Base-by-base conservation (phyloP, 1,139 yeast species). In the Blastobotrys serpentis region DNA sequence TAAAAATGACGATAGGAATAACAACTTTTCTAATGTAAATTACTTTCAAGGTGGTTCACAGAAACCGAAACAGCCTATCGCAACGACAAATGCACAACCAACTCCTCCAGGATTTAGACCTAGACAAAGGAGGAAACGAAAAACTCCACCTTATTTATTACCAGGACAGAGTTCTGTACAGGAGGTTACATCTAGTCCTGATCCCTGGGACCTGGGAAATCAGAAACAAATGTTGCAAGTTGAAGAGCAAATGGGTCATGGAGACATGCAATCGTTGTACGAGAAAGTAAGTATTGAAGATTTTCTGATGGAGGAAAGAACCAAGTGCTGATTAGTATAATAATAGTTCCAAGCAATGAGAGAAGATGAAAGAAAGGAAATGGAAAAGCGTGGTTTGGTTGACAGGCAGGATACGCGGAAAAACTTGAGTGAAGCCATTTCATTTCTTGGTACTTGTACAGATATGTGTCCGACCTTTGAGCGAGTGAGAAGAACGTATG, bases 391-490 rank as follows among this genome's bases (percentile, higher is more conserved):
- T 47, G 95, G 96, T 0, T 71, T 89, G 10, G 97, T 94, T 2
- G 98, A 94, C 66, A 86, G 84, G 37, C 96, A 89, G 56, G 89
- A 88, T 56, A 81, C 79, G 1, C 80, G 89, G 41, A 89, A 90
- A 64, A 82, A 84, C 51, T 73, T 94, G 26, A 82, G 79, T 52
- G 96, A 90, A 56, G 98, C 98, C 1, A 88, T 90, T 45, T 67
- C 77, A 1, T 94, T 94, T 62, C 80, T 79, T 52, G 99, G 99
- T 2, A 79, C 95, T 0, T 94, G 98, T 68, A 66, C 73, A 40
- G 96, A 88, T 55, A 92, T 90, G 98, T 92, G 98, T 67, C 98
- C 99, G 0, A 79, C 81, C 0, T 92, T 84, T 68, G 98, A 94
- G 68, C 76, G 98, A 59, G 86, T 90, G 1, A 76, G 96, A 62